These are phyloP conservation scores for Botrytis paeoniae DNA, from an alignment of 2,329 filamentous ascomycete genomes.

Conservation along the genomic window DNA sequence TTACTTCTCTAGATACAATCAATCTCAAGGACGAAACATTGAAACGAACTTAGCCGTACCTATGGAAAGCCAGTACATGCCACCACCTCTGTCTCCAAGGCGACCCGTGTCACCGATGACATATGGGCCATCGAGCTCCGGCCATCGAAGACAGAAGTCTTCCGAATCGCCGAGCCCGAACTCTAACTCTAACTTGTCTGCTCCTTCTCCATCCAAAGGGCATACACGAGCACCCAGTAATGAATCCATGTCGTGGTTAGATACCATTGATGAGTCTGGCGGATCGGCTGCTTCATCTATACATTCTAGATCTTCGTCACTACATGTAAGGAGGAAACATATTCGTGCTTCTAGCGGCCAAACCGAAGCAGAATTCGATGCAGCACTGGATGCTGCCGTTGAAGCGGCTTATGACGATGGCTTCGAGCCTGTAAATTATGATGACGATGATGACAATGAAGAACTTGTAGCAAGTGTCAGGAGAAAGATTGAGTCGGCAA, in stretches of 20 bases:
- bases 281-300: constrained; percentile 76
- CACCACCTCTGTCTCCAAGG: constrained; percentile 67
- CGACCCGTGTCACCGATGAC: constrained; percentile 50
- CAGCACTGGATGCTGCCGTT: constrained; percentile 89
- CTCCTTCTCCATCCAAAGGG: constrained; percentile 37
- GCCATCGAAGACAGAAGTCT: constrained; percentile 32
- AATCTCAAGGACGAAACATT: constrained; percentile 8
- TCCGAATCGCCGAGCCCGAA: neutral
- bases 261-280: constrained; percentile 88
- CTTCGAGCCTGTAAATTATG: constrained; percentile 65
- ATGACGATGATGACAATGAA: constrained; percentile 44
- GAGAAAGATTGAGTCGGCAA: constrained; percentile 69
- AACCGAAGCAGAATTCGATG: constrained; percentile 89
- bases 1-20: constrained; percentile 8
- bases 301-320: constrained; percentile 73
- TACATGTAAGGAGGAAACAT: constrained; percentile 65
- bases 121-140: constrained; percentile 36
- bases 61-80: constrained; percentile 61
- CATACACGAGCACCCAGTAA: constrained; percentile 63
- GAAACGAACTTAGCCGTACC: constrained; percentile 45
- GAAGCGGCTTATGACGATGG: constrained; percentile 95
- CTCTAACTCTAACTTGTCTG: constrained; percentile 23
- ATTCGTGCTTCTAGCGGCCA: constrained; percentile 65
- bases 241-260: constrained; percentile 88
- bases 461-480: constrained; percentile 54